Base-by-base conservation (phyloP, 257 asterid species). In the Gardenia jasminoides region DNA sequence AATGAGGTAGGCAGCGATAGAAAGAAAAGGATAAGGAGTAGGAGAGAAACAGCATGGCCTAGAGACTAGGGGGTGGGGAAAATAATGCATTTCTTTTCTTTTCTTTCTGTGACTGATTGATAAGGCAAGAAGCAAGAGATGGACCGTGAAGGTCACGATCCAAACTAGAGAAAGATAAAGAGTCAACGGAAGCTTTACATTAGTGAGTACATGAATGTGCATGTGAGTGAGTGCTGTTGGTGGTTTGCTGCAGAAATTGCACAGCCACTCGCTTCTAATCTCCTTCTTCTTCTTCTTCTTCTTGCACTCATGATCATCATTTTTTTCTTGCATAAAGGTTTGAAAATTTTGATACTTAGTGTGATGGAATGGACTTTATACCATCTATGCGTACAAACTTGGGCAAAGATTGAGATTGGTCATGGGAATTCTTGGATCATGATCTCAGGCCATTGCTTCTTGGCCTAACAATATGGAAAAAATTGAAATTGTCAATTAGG, bases 121-220 rank as follows among this genome's bases (percentile, higher is more conserved):
- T 58, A 81, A 87, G 90, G 88, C 88, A 88, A 86, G 85, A 85
- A 89, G 86, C 85, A 80, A 68, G 90, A 88, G 86, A 83, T 64
- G 85, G 86, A 81, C 92, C 87, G 87, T 87, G 88, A 85, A 88
- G 79, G 93, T 89, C 93, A 77, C 86, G 87, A 90, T 90, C 93
- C 39, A 81, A 84, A 4, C 76, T 72, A 81, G 66, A 74, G 76
- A 84, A 67, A 79, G 69, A 81, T 50, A 87, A 74, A 84, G 87
- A 83, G 94, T 92, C 97, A 92, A 91, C 96, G 81, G 80, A 33
- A 76, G 74, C 80, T 80, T 84, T 86, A 80, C 85, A 86, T 86
- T 81, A 74, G 84, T 79, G 86, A 56, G 64, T 62, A 89, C 83
- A 80, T 77, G 79, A 86, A 83, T 83, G 88, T 84, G 87, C 91